phyloP scores from a whole-genome alignment of 78 protist species.

The Speleostelium caveatum region DNA sequence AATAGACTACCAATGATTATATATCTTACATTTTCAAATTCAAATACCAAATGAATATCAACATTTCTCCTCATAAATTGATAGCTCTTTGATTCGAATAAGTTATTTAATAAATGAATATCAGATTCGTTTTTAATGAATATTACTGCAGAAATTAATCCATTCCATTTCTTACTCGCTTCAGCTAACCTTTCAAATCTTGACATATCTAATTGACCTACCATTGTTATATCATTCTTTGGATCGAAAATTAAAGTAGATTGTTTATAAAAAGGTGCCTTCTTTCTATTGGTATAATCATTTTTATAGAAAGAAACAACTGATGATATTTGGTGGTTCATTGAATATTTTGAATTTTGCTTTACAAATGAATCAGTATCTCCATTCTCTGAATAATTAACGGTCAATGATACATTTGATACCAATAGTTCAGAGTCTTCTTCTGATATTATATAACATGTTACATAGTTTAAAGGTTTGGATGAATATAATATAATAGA shows the following conservation, averaged over 20 bases:
- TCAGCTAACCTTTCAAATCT: neutral
- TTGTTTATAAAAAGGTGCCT: neutral
- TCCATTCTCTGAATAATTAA: neutral
- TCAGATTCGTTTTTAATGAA: neutral
- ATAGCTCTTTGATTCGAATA: neutral
- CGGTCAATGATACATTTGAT: neutral
- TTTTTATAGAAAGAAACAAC: neutral
- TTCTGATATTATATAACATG: neutral
- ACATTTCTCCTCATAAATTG: neutral
- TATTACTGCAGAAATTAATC: neutral
- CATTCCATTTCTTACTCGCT: neutral
- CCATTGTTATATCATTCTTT: neutral
- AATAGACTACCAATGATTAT: too few relatives aligned
- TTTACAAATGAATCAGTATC: neutral
- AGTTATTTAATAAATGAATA: neutral
- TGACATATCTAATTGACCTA: neutral
- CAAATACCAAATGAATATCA: neutral
- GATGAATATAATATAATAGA: neutral
- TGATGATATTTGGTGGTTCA: too few relatives aligned
- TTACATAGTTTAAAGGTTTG: neutral
- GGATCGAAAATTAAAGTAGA: neutral
- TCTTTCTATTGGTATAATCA: neutral
- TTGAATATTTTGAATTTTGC: neutral
- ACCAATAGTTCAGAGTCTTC: neutral
- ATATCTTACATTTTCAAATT: neutral